These are phyloP conservation scores for Penicillium odoratum DNA, from an alignment of 495 filamentous ascomycete species.

Conservation along the genomic window DNA sequence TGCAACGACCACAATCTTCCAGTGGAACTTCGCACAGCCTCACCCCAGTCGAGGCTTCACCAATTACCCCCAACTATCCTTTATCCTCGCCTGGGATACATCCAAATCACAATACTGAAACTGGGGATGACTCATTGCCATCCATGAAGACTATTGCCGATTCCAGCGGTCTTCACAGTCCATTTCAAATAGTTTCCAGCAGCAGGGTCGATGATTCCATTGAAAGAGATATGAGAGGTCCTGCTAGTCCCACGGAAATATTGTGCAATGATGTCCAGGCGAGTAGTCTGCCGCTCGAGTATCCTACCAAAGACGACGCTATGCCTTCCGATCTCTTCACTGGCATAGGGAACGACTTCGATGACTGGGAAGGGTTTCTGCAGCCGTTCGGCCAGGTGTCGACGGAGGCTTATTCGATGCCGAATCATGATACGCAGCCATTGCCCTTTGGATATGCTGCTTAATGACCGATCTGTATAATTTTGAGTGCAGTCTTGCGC, in stretches of 20 bases:
- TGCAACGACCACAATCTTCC: background rate
- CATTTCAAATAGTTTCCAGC: background rate
- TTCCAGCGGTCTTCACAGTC: background rate
- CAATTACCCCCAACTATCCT: background rate
- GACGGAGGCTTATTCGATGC: background rate
- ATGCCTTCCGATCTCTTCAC: background rate
- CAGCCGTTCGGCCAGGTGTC: background rate
- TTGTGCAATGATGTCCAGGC: background rate
- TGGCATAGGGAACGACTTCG: background rate
- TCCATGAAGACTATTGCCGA: background rate
- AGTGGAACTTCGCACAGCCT: background rate
- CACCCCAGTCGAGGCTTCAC: background rate
- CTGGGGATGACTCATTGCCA: background rate
- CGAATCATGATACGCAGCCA: background rate
- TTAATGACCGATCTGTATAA: background rate
- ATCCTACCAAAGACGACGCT: background rate
- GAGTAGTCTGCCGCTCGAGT: background rate
- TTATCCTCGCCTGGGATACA: background rate
- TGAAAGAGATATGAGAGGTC: background rate
- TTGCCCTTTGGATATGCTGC: background rate
- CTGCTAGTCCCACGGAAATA: background rate
- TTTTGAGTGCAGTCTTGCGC: background rate
- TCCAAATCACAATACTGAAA: background rate
- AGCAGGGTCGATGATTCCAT: background rate
- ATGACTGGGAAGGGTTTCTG: background rate